A percentile compares a stretch with the other conserved stretches of the same genome.
Evolutionary conservation across 2,329 filamentous ascomycete genomes (phyloP).

Genomic region (Fusarium nelsonii): DNA sequence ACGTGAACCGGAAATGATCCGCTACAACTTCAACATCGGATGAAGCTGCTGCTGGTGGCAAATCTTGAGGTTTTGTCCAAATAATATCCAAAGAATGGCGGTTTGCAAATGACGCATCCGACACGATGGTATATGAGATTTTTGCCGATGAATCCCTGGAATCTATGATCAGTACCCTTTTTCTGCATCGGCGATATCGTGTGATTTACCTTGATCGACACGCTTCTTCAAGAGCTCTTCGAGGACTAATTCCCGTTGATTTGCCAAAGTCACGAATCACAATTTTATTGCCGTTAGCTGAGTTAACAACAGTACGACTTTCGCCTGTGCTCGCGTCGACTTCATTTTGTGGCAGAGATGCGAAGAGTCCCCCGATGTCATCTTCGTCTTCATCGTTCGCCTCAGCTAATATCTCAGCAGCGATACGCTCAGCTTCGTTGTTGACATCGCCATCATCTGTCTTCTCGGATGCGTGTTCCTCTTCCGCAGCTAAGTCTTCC

Average conservation of each 20-base stretch:
- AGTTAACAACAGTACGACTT: slow-evolving; percentile 66
- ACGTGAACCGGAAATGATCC: slow-evolving; percentile 67
- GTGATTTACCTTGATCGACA: slow-evolving; percentile 77
- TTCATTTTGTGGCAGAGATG: slow-evolving; percentile 70
- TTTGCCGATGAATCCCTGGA: slow-evolving; percentile 76
- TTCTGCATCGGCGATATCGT: neutral
- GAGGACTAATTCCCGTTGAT: slow-evolving; percentile 80
- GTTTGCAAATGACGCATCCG: slow-evolving; percentile 79
- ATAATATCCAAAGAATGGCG: slow-evolving; percentile 79
- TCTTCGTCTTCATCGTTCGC: slow-evolving; percentile 64
- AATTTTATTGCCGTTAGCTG: slow-evolving; percentile 66
- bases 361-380: slow-evolving; percentile 65
- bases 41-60: slow-evolving; percentile 52
- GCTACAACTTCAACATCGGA: slow-evolving; percentile 60
- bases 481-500: slow-evolving; percentile 33
- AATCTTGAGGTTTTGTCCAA: slow-evolving; percentile 82
- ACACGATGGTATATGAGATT: slow-evolving; percentile 76
- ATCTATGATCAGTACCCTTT: slow-evolving; percentile 11
- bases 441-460: slow-evolving; percentile 61
- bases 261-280: slow-evolving; percentile 87
- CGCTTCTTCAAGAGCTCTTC: slow-evolving; percentile 84
- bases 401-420: slow-evolving; percentile 69
- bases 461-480: slow-evolving; percentile 44
- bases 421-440: slow-evolving; percentile 69
- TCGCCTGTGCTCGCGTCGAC: slow-evolving; percentile 70